A percentile compares a stretch with the other conserved stretches of the same genome.
phyloP scores from a whole-genome alignment of 2,329 filamentous ascomycete genomes.

The Rugonectria rugulosa region DNA sequence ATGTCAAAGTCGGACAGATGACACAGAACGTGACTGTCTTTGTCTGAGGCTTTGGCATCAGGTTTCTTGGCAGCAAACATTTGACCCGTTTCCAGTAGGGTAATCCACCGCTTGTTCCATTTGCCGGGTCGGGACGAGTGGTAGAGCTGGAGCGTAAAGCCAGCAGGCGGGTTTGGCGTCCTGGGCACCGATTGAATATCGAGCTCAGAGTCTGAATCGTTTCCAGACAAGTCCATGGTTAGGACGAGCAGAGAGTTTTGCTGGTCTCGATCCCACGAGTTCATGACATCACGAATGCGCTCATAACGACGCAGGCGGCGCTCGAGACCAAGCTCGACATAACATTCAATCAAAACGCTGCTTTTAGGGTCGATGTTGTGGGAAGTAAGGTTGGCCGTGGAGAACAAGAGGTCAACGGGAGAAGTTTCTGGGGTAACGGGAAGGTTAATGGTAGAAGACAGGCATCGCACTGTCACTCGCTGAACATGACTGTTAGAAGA shows the following conservation, averaged over 20 bases:
- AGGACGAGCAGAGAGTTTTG: constrained; percentile 78
- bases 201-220: constrained; percentile 65
- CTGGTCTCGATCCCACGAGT: constrained; percentile 87
- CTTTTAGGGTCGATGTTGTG: constrained; percentile 69
- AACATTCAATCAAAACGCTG: constrained; percentile 81
- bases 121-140: constrained; percentile 84
- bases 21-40: constrained; percentile 75
- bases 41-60: constrained; percentile 64
- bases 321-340: constrained; percentile 77
- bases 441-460: constrained; percentile 73
- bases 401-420: constrained; percentile 73
- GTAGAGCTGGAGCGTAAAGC: constrained; percentile 75
- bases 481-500: constrained; percentile 41
- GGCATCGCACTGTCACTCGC: constrained; percentile 77
- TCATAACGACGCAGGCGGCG: constrained; percentile 87
- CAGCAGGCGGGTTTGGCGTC: constrained; percentile 65
- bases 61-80: constrained; percentile 74
- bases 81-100: constrained; percentile 77
- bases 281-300: constrained; percentile 84
- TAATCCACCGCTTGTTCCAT: constrained; percentile 88
- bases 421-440: constrained; percentile 79
- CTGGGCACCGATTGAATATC: constrained; percentile 70
- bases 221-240: constrained; percentile 62
- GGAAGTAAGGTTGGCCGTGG: constrained; percentile 69
- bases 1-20: constrained; percentile 94